These are phyloP conservation scores for Lachnellula willkommii DNA, from an alignment of 2,329 filamentous ascomycete species.

Conservation along the genomic window DNA sequence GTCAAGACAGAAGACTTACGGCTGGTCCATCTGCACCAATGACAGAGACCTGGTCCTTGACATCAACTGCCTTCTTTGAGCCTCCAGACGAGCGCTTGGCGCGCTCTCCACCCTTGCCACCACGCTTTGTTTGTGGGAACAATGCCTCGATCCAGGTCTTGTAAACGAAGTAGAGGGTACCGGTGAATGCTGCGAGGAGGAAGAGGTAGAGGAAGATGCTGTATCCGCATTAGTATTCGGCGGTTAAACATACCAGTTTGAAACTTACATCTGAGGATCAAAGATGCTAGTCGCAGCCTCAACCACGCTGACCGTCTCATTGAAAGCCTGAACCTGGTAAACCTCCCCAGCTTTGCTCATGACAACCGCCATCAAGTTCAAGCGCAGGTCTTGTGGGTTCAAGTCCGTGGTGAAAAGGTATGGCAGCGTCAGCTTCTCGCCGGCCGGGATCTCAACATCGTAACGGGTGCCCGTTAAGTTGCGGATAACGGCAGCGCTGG, in stretches of 20 bases:
- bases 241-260: background rate
- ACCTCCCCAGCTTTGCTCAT: slow-evolving; percentile 59
- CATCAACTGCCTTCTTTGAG: slow-evolving; percentile 60
- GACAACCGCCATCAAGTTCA: slow-evolving; percentile 73
- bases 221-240: slow-evolving; percentile 17
- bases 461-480: slow-evolving; percentile 80
- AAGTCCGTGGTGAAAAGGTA: slow-evolving; percentile 88
- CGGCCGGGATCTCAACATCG: slow-evolving; percentile 66
- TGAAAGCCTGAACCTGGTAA: slow-evolving; percentile 75
- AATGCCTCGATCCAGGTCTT: slow-evolving; percentile 95
- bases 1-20: slow-evolving; percentile 2
- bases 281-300: slow-evolving; percentile 88
- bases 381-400: slow-evolving; percentile 80
- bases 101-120: slow-evolving; percentile 35
- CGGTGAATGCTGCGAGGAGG: slow-evolving; percentile 71
- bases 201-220: slow-evolving; percentile 98
- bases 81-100: slow-evolving; percentile 56
- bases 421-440: slow-evolving; percentile 68
- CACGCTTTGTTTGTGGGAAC: slow-evolving; percentile 79
- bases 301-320: slow-evolving; percentile 78
- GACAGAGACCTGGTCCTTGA: slow-evolving; percentile 52
- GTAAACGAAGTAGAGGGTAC: slow-evolving; percentile 92
- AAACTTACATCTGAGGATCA: slow-evolving; percentile 85
- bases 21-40: slow-evolving; percentile 50
- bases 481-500: slow-evolving; percentile 58